These are phyloP conservation scores for Aspergillus clavatus DNA, from an alignment of 2,329 filamentous ascomycete genomes.

Conservation along the genomic window DNA sequence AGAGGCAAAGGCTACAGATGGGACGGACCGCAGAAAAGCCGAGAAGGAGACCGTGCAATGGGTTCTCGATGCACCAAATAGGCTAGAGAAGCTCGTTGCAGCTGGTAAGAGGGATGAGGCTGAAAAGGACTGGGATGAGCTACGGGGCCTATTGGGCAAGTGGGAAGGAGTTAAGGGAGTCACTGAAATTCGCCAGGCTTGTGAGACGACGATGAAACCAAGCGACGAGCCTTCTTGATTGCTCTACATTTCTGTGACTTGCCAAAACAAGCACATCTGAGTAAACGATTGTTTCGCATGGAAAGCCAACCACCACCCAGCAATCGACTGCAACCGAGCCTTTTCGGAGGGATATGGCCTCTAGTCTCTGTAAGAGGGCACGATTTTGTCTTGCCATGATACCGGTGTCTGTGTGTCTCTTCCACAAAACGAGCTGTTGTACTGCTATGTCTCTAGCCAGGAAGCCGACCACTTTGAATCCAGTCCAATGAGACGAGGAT, in stretches of 20 bases:
- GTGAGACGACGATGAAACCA: conserved; percentile 35
- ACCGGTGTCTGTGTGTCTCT: too few relatives aligned
- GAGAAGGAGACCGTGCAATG: conserved; percentile 44
- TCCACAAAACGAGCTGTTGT: too few relatives aligned
- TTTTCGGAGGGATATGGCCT: too few relatives aligned
- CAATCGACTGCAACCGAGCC: not conserved
- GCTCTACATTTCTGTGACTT: conserved; percentile 5
- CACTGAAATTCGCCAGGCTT: conserved; percentile 35
- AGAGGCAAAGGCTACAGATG: conserved; percentile 19
- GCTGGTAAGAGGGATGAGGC: conserved; percentile 39
- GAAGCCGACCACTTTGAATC: too few relatives aligned
- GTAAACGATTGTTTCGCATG: too few relatives aligned
- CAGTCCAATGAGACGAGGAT: too few relatives aligned
- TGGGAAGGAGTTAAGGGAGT: conserved; percentile 44
- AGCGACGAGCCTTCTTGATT: conserved; percentile 22
- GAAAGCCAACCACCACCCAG: too few relatives aligned
- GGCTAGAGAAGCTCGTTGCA: conserved; percentile 34
- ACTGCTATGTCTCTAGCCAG: too few relatives aligned
- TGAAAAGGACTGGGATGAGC: conserved; percentile 40
- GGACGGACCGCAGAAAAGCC: conserved; percentile 16
- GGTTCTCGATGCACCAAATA: conserved; percentile 40
- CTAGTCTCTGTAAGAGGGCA: too few relatives aligned
- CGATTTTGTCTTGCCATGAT: too few relatives aligned
- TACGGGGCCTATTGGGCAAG: conserved; percentile 35
- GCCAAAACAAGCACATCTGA: too few relatives aligned